A percentile compares a stretch with the other conserved stretches of the same genome.
Conservation (phyloP, 176 grass and related monocot genomes). For the Triticum aestivum region DNA sequence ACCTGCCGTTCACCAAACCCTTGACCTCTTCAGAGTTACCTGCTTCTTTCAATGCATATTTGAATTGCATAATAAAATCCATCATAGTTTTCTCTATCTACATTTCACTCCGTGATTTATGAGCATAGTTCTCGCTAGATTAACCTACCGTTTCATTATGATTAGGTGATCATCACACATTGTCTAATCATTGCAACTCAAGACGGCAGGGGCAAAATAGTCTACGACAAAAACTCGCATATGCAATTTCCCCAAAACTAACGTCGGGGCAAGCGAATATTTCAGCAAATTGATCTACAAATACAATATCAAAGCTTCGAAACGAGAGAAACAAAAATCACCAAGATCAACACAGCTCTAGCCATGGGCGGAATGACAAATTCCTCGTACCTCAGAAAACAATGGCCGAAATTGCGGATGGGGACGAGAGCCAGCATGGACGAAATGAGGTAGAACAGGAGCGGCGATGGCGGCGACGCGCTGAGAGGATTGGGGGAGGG, state of each 20-base stretch:
- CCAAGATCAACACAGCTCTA: not conserved
- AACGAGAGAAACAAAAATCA: not conserved
- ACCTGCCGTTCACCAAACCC: conserved; percentile 21
- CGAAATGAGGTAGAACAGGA: not conserved
- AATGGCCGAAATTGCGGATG: not conserved
- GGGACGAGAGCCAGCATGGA: not conserved
- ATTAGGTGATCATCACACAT: conserved; percentile 24
- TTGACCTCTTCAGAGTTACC: conserved; percentile 25
- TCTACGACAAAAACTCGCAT: not conserved
- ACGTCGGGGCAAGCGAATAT: not conserved
- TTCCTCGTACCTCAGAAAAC: not conserved
- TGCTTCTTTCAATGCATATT: not conserved
- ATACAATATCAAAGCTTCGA: not conserved
- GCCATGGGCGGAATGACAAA: not conserved
- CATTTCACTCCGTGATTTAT: not conserved
- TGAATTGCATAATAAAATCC: not conserved
- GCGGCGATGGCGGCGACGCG: not conserved
- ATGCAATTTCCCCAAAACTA: not conserved
- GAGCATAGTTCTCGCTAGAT: not conserved
- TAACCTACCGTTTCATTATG: conserved; percentile 20
- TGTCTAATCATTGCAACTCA: not conserved
- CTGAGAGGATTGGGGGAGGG: not conserved
- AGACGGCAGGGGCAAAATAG: not conserved
- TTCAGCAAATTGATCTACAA: not conserved
- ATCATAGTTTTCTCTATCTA: not conserved